phyloP scores from a whole-genome alignment of 2,329 filamentous ascomycete species.

The Sclerotinia sclerotiorum region DNA sequence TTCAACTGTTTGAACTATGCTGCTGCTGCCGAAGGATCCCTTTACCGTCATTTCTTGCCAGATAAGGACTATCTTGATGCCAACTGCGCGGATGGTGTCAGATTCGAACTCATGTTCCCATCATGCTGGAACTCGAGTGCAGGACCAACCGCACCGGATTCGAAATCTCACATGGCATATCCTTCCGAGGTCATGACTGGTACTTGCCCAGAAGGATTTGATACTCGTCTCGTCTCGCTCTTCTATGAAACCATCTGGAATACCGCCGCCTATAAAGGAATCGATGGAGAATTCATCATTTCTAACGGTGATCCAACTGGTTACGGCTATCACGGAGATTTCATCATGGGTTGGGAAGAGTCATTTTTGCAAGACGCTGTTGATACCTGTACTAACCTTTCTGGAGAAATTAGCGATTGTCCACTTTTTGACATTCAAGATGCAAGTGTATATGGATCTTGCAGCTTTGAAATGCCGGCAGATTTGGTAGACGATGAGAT shows the following conservation, averaged over 20 bases:
- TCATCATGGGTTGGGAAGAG: constrained; percentile 74
- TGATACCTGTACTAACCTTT: constrained; percentile 68
- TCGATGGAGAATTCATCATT: constrained; percentile 69
- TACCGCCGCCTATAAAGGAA: constrained; percentile 62
- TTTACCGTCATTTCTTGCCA: constrained; percentile 80
- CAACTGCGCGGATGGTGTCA: constrained; percentile 78
- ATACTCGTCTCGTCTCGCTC: constrained; percentile 68
- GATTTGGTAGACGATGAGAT: constrained; percentile 60
- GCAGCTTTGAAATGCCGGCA: constrained; percentile 62
- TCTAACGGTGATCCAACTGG: constrained; percentile 76
- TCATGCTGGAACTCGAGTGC: constrained; percentile 79
- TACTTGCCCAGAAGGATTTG: constrained; percentile 68
- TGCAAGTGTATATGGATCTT: constrained; percentile 54
- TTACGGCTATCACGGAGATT: constrained; percentile 78
- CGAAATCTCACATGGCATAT: constrained; percentile 71
- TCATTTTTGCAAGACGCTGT: constrained; percentile 70
- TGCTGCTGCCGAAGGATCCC: constrained; percentile 52
- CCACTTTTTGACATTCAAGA: constrained; percentile 64
- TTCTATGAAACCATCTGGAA: constrained; percentile 87
- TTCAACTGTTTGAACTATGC: constrained; percentile 94
- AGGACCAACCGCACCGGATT: constrained; percentile 53
- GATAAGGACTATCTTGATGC: constrained; percentile 76
- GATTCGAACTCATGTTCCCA: constrained; percentile 83
- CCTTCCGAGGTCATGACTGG: constrained; percentile 75
- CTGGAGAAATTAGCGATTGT: constrained; percentile 72